Conservation (phyloP, 2,329 filamentous ascomycete species). For the Fusarium sp. region DNA sequence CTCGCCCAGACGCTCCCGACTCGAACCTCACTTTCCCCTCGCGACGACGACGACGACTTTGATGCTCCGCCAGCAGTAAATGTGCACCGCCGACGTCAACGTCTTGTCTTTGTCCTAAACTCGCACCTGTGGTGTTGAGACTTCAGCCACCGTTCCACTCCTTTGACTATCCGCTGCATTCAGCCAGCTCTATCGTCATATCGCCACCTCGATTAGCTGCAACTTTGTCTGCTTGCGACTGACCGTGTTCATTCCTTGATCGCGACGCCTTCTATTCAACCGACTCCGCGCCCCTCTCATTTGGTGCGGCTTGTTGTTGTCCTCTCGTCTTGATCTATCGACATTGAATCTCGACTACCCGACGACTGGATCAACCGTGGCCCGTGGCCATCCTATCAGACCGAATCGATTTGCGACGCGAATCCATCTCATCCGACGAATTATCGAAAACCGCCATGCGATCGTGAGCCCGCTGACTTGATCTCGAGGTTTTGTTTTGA, state of each 20-base stretch:
- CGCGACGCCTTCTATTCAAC: slow-evolving; percentile 30
- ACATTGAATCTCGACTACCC: slow-evolving; percentile 22
- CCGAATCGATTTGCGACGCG: slow-evolving; percentile 34
- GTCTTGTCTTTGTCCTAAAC: slow-evolving; percentile 23
- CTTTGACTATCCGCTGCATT: slow-evolving; percentile 45
- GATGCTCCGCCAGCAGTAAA: slow-evolving; percentile 8
- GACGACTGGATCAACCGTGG: slow-evolving; percentile 17
- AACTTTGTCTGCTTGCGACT: slow-evolving; percentile 41
- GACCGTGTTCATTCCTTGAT: slow-evolving; percentile 36
- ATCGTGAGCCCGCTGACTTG: slow-evolving; percentile 38
- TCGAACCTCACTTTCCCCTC: slow-evolving; percentile 22
- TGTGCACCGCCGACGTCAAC: slow-evolving; percentile 22
- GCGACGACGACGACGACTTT: slow-evolving; percentile 26
- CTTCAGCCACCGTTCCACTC: slow-evolving; percentile 40
- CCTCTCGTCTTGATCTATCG: slow-evolving; percentile 13
- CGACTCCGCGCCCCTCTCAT: slow-evolving; percentile 18
- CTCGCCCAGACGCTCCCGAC: slow-evolving; percentile 10
- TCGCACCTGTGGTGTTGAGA: slow-evolving; percentile 51
- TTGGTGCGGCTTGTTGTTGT: slow-evolving; percentile 6
- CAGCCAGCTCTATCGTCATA: slow-evolving; percentile 42
- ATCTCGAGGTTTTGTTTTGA: slow-evolving; percentile 29
- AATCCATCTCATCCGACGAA: slow-evolving; percentile 20
- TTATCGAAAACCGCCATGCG: slow-evolving; percentile 45
- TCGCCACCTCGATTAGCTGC: slow-evolving; percentile 36
- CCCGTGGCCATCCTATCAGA: slow-evolving; percentile 11